Percentiles rank a stretch among this genome's conserved stretches.
These are phyloP conservation scores for Miscanthus lutarioriparius DNA, from an alignment of 176 grass and related monocot genomes.

Conservation along the genomic window DNA sequence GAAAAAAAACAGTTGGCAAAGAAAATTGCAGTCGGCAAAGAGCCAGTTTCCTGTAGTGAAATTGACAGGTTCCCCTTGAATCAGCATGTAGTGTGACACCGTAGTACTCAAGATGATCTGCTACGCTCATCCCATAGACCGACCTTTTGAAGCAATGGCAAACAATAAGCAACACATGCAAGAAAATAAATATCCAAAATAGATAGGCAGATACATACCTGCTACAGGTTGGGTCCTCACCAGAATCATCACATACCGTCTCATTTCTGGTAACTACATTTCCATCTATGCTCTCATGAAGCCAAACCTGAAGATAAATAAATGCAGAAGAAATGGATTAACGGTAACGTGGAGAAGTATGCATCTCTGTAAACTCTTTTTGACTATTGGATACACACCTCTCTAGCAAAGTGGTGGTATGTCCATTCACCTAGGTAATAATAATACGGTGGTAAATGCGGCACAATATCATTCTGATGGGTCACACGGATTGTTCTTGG, in stretches of 20 bases:
- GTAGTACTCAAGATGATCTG: constrained; percentile 84
- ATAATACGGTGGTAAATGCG: constrained; percentile 89
- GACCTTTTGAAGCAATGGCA: constrained; percentile 56
- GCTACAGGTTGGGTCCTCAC: constrained; percentile 90
- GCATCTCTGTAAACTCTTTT: not conserved
- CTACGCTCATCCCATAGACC: constrained; percentile 74
- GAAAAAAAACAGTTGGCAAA: too few species aligned
- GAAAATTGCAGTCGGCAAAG: too few species aligned
- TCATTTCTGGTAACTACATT: constrained; percentile 47
- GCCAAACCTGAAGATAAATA: constrained; percentile 64
- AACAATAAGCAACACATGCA: constrained; percentile 12
- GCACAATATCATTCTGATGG: constrained; percentile 88
- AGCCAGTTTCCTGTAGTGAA: too few species aligned
- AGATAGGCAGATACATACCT: constrained; percentile 47
- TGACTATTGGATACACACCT: constrained; percentile 41
- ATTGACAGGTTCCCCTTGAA: constrained; percentile 64
- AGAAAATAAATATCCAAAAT: constrained; percentile 10
- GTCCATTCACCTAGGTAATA: constrained; percentile 68
- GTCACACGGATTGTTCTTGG: constrained; percentile 77
- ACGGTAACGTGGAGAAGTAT: constrained; percentile 8
- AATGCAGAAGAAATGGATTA: constrained; percentile 24
- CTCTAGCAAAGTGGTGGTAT: constrained; percentile 87
- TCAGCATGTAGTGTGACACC: constrained; percentile 61
- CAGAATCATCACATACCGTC: constrained; percentile 72
- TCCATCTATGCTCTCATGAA: constrained; percentile 54